These are phyloP conservation scores for Glycine latifolia DNA, from an alignment of 306 rosid species.

Conservation along the genomic window DNA sequence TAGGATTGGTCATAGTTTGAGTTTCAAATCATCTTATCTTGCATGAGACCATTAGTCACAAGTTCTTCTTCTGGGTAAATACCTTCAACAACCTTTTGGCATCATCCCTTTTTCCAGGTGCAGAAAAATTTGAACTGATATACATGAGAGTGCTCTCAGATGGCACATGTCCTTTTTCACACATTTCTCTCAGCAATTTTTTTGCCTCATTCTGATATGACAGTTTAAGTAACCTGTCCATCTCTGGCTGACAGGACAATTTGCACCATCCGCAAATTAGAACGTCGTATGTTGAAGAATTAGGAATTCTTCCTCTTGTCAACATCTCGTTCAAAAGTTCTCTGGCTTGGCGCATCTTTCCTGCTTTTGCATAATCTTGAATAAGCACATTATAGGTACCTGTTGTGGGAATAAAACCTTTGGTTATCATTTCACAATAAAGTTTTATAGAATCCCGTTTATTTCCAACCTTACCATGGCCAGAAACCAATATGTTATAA, in stretches of 20 bases:
- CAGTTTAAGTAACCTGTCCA: constrained; percentile 59
- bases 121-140: constrained; percentile 72
- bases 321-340: constrained; percentile 92
- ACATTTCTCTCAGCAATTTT: constrained; percentile 75
- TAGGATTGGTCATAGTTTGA: background rate
- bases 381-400: constrained; percentile 87
- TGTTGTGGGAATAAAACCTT: constrained; percentile 77
- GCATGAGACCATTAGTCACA: constrained; percentile 48
- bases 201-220: constrained; percentile 78
- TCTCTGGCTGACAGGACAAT: constrained; percentile 66
- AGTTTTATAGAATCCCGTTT: constrained; percentile 67
- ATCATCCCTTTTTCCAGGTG: constrained; percentile 71
- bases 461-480: constrained; percentile 81
- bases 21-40: constrained; percentile 30
- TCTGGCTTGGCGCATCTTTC: constrained; percentile 88
- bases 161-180: constrained; percentile 73
- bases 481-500: constrained; percentile 74
- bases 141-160: constrained; percentile 63
- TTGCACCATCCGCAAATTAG: constrained; percentile 87
- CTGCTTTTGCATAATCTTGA: constrained; percentile 75
- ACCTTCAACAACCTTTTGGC: constrained; percentile 73
- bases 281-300: constrained; percentile 84
- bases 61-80: constrained; percentile 55
- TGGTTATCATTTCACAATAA: constrained; percentile 86
- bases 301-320: constrained; percentile 70